phyloP scores from a whole-genome alignment of 129 eudicot genomes.

The Deinandra increscens region DNA sequence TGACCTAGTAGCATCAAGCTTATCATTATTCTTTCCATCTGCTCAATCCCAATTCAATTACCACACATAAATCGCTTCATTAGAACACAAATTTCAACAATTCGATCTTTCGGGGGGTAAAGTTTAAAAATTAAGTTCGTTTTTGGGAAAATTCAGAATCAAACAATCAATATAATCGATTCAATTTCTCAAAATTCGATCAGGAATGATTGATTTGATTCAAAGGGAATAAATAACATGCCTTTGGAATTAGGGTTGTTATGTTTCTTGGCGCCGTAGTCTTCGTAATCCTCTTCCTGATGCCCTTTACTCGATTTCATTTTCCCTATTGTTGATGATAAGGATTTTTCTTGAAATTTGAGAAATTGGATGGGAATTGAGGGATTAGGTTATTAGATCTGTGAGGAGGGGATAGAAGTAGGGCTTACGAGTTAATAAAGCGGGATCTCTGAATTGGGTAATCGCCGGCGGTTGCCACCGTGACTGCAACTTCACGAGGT shows the following conservation, averaged over 20 bases:
- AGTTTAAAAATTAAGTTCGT: slow-evolving; percentile 1
- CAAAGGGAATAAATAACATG: neutral
- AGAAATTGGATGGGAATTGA: neutral
- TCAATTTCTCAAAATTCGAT: too few species aligned
- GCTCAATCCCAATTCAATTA: slow-evolving; percentile 25
- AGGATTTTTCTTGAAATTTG: slow-evolving; percentile 17
- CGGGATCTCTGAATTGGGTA: slow-evolving; percentile 20
- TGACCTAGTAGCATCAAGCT: slow-evolving; percentile 72
- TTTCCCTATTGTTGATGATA: neutral
- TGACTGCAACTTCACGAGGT: slow-evolving; percentile 26
- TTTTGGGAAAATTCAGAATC: too few species aligned
- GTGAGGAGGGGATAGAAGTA: neutral
- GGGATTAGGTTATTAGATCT: slow-evolving; percentile 10
- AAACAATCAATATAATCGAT: too few species aligned
- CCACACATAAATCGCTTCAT: neutral
- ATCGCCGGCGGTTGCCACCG: slow-evolving; percentile 40
- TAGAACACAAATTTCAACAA: neutral
- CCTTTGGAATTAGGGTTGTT: slow-evolving; percentile 46
- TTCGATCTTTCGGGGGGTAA: neutral
- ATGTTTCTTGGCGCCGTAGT: slow-evolving; percentile 55
- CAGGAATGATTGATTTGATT: neutral
- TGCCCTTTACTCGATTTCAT: slow-evolving; percentile 69
- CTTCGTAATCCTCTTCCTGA: slow-evolving; percentile 68
- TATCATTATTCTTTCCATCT: slow-evolving; percentile 87
- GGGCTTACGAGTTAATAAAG: slow-evolving; percentile 23